phyloP scores from a whole-genome alignment of 768 basidiomycete species.

The Pholiota microspora region DNA sequence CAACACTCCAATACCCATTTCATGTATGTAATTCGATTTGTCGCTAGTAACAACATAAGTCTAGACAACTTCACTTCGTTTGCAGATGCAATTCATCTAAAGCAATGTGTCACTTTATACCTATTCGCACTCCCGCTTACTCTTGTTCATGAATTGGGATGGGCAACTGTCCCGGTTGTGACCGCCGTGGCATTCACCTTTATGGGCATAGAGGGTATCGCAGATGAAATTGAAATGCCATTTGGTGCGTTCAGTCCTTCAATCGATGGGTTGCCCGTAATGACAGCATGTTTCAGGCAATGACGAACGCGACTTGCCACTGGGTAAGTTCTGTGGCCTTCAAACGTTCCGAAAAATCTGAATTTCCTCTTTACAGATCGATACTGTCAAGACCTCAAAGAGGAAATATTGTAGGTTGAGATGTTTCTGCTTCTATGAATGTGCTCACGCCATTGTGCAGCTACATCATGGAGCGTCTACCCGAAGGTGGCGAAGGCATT shows the following conservation, averaged over 20 bases:
- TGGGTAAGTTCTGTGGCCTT: constrained; percentile 46
- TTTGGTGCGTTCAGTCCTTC: constrained; percentile 56
- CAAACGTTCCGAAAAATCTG: neutral
- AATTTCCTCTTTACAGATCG: constrained; percentile 48
- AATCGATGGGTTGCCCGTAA: neutral
- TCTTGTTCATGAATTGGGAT: constrained; percentile 77
- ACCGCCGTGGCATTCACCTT: constrained; percentile 88
- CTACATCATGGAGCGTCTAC: constrained; percentile 66
- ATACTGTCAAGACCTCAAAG: constrained; percentile 83
- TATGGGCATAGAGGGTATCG: constrained; percentile 95
- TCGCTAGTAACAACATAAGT: neutral
- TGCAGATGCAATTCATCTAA: constrained; percentile 83
- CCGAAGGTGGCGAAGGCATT: constrained; percentile 72
- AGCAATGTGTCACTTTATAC: constrained; percentile 93
- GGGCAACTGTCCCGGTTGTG: constrained; percentile 82
- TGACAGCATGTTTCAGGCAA: constrained; percentile 34
- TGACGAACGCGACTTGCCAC: constrained; percentile 69
- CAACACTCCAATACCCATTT: constrained; percentile 79
- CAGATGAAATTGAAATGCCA: constrained; percentile 93
- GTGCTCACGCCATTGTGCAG: constrained; percentile 30
- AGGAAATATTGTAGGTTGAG: constrained; percentile 74
- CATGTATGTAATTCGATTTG: constrained; percentile 46
- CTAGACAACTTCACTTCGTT: neutral
- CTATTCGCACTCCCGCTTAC: constrained; percentile 89
- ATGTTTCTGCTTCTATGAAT: neutral